Percentiles rank a stretch among this genome's conserved stretches.
These are phyloP conservation scores for Smallanthus sonchifolius DNA, from an alignment of 129 eudicot species.

Conservation along the genomic window DNA sequence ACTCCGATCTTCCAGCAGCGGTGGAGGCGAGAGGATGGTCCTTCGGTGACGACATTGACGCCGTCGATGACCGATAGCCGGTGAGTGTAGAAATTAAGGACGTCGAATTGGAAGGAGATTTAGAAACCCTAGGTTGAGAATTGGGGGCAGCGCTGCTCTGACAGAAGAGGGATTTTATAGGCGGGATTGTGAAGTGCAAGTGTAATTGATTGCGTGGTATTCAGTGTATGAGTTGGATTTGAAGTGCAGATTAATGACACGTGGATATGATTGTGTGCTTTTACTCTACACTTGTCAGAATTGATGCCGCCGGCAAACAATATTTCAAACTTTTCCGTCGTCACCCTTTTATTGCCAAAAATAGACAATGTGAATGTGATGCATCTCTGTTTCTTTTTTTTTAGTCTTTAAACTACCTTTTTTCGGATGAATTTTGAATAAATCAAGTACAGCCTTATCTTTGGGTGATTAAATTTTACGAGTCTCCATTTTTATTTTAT, in stretches of 20 bases:
- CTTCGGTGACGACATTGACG: conserved; percentile 55
- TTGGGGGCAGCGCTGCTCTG: conserved; percentile 24
- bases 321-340: neutral
- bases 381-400: neutral
- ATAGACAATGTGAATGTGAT: neutral
- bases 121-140: conserved; percentile 49
- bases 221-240: conserved; percentile 23
- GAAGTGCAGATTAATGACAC: conserved; percentile 18
- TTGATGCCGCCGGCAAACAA: neutral
- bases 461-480: too few relatives aligned
- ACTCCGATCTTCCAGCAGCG: conserved; percentile 42
- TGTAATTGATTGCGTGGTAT: conserved; percentile 10
- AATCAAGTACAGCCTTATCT: too few relatives aligned
- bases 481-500: too few relatives aligned
- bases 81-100: too few relatives aligned
- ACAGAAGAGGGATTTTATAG: conserved; percentile 5
- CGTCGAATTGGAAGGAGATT: conserved; percentile 32
- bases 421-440: too few relatives aligned
- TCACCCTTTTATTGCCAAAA: neutral
- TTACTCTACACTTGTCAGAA: conserved; percentile 13
- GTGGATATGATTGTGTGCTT: conserved; percentile 6
- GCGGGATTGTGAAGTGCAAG: conserved; percentile 8
- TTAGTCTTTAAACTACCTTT: too few relatives aligned
- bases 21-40: conserved; percentile 27
- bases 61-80: too few relatives aligned